A percentile compares a stretch with the other conserved stretches of the same genome.
Conservation (phyloP, 2,329 filamentous ascomycete genomes). For the Triangularia setosa region DNA sequence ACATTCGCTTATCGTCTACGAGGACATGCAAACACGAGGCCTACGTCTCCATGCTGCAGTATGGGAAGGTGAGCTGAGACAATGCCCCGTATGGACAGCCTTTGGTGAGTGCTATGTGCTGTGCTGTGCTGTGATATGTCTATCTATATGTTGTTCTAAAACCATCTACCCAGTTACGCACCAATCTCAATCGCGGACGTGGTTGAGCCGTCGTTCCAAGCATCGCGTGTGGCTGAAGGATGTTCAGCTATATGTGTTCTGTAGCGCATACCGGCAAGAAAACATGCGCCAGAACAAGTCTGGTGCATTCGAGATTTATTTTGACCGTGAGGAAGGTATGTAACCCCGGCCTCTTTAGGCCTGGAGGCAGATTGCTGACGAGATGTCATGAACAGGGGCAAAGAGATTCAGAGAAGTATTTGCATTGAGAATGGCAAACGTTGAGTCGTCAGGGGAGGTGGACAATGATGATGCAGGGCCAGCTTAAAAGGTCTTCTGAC, state of each 20-base stretch:
- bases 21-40: constrained; percentile 46
- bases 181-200: constrained; percentile 44
- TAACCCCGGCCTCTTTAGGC: background rate
- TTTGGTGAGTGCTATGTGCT: constrained; percentile 44
- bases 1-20: constrained; percentile 52
- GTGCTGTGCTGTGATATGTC: background rate
- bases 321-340: constrained; percentile 40
- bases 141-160: background rate
- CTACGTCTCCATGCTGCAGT: constrained; percentile 54
- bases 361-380: background rate
- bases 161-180: constrained; percentile 46
- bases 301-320: constrained; percentile 50
- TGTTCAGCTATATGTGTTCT: constrained; percentile 57
- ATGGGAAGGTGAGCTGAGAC: constrained; percentile 49
- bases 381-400: constrained; percentile 13
- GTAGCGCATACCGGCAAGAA: constrained; percentile 50
- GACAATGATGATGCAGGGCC: background rate
- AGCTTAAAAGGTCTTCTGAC: too few relatives aligned
- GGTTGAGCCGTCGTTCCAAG: constrained; percentile 47
- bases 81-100: constrained; percentile 61
- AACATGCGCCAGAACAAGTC: constrained; percentile 46
- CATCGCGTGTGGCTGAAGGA: constrained; percentile 50
- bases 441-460: constrained; percentile 17
- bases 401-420: constrained; percentile 25
- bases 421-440: background rate